Conservation (phyloP, 768 basidiomycete genomes). For the Termitomyces sp. region DNA sequence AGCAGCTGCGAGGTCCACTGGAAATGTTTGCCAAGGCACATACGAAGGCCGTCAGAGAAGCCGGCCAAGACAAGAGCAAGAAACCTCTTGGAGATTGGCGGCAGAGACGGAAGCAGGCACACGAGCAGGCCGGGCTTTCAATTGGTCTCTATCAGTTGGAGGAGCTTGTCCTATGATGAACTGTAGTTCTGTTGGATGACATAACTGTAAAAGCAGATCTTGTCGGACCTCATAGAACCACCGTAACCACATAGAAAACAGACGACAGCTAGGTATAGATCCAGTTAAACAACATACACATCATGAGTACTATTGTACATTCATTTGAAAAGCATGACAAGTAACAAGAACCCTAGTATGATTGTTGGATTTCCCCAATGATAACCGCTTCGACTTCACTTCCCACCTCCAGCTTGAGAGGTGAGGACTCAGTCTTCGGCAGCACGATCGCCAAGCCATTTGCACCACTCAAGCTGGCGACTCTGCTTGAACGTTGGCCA, state of each 20-base stretch:
- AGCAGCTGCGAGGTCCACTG: slow-evolving; percentile 54
- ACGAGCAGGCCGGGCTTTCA: slow-evolving; percentile 44
- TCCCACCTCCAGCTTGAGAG: slow-evolving; percentile 43
- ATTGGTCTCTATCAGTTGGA: slow-evolving; percentile 71
- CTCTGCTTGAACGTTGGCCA: slow-evolving; percentile 79
- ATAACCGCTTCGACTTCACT: slow-evolving; percentile 54
- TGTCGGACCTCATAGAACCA: background rate
- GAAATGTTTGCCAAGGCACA: slow-evolving; percentile 60
- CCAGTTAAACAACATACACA: background rate
- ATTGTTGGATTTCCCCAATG: slow-evolving; percentile 48
- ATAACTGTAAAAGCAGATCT: background rate
- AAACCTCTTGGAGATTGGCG: slow-evolving; percentile 40
- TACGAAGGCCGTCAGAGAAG: slow-evolving; percentile 39
- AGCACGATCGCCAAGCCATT: slow-evolving; percentile 78
- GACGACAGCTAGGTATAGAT: background rate
- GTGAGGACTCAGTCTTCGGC: slow-evolving; percentile 23
- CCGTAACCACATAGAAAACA: background rate
- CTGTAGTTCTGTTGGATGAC: background rate
- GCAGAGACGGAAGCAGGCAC: slow-evolving; percentile 46
- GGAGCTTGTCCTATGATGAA: slow-evolving; percentile 44
- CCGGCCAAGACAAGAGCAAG: slow-evolving; percentile 27
- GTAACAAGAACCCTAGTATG: background rate
- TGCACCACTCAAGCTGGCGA: slow-evolving; percentile 74
- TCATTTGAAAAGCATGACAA: background rate
- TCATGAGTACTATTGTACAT: background rate